phyloP scores from a whole-genome alignment of 2,329 filamentous ascomycete species.

The Botryotinia globosa region DNA sequence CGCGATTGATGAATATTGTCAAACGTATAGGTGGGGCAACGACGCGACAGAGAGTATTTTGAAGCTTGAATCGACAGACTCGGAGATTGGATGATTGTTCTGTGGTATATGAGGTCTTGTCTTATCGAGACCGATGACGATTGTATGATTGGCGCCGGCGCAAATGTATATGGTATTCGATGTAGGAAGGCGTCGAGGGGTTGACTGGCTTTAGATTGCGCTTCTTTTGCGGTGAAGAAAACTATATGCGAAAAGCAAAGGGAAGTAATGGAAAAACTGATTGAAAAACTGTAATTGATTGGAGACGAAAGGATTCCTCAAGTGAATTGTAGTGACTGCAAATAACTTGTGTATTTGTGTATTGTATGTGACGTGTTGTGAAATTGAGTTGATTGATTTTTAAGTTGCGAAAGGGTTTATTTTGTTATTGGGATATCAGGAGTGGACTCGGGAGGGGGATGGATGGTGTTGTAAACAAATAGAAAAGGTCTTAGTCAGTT shows the following conservation, averaged over 20 bases:
- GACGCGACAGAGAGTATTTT: neutral
- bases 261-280: neutral
- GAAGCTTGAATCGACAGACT: neutral
- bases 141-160: conserved; percentile 7
- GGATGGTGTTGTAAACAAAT: conserved; percentile 1
- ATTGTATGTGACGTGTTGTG: neutral
- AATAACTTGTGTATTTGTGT: neutral
- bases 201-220: neutral
- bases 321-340: conserved; percentile 12
- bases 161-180: neutral
- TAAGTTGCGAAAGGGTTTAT: neutral
- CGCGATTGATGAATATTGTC: conserved; percentile 8
- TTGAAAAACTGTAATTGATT: neutral
- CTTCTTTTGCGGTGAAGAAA: conserved; percentile 16
- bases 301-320: neutral
- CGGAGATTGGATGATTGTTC: neutral
- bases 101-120: neutral
- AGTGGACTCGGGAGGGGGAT: neutral
- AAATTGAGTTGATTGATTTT: neutral
- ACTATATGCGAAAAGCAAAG: neutral
- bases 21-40: conserved; percentile 15
- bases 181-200: conserved; percentile 6
- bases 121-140: neutral
- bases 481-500: neutral
- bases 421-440: neutral